A percentile compares a stretch with the other conserved stretches of the same genome.
These are phyloP conservation scores for Anethum foeniculum DNA, from an alignment of 140 eudicot species.

Conservation along the genomic window DNA sequence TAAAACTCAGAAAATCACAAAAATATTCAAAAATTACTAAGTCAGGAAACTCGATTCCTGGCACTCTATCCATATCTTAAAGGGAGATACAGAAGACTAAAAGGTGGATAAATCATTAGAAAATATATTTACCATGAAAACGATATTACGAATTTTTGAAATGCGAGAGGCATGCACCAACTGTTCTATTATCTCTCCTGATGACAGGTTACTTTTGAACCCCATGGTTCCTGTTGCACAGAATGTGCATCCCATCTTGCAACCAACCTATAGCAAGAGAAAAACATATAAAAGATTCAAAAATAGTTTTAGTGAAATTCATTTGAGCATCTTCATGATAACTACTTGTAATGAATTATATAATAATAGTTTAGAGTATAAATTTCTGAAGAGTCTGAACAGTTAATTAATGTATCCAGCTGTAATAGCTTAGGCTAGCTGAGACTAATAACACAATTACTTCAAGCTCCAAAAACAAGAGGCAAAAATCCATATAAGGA, in stretches of 20 bases:
- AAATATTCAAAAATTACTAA: too few relatives aligned
- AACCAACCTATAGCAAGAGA: constrained; percentile 62
- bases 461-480: background rate
- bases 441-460: background rate
- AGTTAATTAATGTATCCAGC: background rate
- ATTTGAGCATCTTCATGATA: background rate
- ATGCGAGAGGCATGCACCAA: constrained; percentile 82
- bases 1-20: too few relatives aligned
- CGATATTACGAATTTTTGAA: constrained; percentile 77
- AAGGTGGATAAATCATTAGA: background rate
- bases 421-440: background rate
- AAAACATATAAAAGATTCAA: background rate
- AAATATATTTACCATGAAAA: constrained; percentile 67
- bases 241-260: constrained; percentile 96
- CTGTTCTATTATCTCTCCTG: constrained; percentile 95
- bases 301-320: background rate
- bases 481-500: background rate
- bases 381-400: background rate
- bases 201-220: constrained; percentile 75
- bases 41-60: too few relatives aligned
- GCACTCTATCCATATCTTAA: background rate
- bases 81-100: background rate
- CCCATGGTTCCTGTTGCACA: constrained; percentile 99
- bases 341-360: background rate
- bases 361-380: background rate